Evolutionary conservation across 2,329 filamentous ascomycete genomes (phyloP), one percentile per base, ranked within the genome.

Genomic region (Cladosporium sp.): DNA sequence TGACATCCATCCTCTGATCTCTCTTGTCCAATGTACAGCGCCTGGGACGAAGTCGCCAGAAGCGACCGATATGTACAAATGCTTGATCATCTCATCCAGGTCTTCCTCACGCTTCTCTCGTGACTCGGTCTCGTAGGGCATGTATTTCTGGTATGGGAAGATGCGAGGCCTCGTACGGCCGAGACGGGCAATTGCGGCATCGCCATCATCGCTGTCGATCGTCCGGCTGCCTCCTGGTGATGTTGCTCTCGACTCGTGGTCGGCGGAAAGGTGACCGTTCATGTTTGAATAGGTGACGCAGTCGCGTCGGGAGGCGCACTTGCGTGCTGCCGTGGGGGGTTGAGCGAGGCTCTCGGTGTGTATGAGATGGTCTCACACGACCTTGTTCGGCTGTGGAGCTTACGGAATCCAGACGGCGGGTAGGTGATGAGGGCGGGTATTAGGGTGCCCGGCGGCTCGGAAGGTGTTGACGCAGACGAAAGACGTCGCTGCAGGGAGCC

Each of bases 1-100:
- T 63, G 90, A 91, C 70, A 99, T 84, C 95, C 96, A 99, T 79
- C 91, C 92, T 75, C 93, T 88, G 57, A 99, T 89, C 85, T 99
- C 95, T 71, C 94, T 89, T 18, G 95, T 97, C 95, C 95, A 99
- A 79, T 99, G 94, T 67, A 97, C 84, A 31, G 94, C 95, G 37
- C 95, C 95, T 0, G 94, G 92, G 28, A 91, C 89, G 79, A 98
- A 98, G 79, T 99, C 95, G 70, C 97, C 93, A 3, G 95, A 90
- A 76, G 93, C 90, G 69, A 99, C 85, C 65, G 94, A 88, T 72
- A 97, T 91, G 78, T 97, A 98, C 33, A 99, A 89, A 75, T 97
- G 91, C 77, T 93, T 95, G 71, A 98, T 84, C 72, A 97, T 98
- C 76, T 93, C 92, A 55, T 90, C 85, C 56, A 99, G 83, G 68